Conservation (phyloP, 192 early-diverging fungal genomes). For the Entomortierella beljakovae region DNA sequence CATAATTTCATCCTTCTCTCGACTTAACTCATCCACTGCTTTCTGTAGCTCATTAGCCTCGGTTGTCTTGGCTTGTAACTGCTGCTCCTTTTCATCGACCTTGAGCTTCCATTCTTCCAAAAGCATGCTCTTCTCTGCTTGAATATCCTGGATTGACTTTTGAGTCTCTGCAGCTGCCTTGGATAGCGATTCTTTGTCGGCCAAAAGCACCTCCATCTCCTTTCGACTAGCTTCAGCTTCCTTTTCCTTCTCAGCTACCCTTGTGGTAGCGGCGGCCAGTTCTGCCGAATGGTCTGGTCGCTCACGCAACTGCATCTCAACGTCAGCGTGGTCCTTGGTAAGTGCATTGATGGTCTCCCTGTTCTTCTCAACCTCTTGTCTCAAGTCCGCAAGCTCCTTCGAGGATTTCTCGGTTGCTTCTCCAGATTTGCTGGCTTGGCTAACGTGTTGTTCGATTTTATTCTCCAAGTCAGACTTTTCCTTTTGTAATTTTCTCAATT, state of each 20-base stretch:
- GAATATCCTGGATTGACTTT: constrained; percentile 4
- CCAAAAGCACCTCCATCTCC: constrained; percentile 14
- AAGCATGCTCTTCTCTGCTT: constrained; percentile 4
- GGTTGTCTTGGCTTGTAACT: constrained; percentile 6
- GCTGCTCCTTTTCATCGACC: constrained; percentile 19
- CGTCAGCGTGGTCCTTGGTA: constrained; percentile 20
- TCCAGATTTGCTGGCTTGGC: background rate
- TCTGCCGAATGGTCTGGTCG: constrained; percentile 17
- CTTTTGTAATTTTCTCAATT: constrained; percentile 12
- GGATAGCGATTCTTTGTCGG: background rate
- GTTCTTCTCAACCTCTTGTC: constrained; percentile 1
- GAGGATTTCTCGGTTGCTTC: background rate
- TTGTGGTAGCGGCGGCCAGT: constrained; percentile 3
- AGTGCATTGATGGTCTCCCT: constrained; percentile 8
- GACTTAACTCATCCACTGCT: constrained; percentile 2
- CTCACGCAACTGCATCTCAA: constrained; percentile 20
- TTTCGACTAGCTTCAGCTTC: constrained; percentile 4
- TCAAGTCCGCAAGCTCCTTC: constrained; percentile 7
- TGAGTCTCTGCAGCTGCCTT: constrained; percentile 14
- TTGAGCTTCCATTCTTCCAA: constrained; percentile 17
- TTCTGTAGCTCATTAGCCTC: constrained; percentile 20
- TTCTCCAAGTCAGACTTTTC: constrained; percentile 23
- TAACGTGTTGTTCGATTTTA: background rate
- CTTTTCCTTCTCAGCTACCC: constrained; percentile 19
- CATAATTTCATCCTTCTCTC: constrained; percentile 38